phyloP scores from a whole-genome alignment of 208 protist species.

The Acanthamoeba lenticulata region DNA sequence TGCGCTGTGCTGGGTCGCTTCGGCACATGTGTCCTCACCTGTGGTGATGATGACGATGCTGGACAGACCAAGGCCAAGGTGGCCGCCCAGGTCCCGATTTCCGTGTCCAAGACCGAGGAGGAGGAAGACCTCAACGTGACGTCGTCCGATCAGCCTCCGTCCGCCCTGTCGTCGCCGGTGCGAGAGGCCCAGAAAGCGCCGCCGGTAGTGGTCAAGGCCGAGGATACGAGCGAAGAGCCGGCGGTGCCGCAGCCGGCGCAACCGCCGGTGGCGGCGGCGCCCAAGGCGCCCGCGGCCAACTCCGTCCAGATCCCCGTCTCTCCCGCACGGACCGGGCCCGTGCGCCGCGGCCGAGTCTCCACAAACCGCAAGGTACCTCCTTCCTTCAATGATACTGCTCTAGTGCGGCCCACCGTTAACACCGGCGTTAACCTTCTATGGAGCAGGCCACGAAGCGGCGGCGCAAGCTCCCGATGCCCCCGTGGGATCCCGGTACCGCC shows the following conservation, averaged over 20 bases:
- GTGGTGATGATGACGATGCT: not conserved
- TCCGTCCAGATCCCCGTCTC: not conserved
- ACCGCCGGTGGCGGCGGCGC: not conserved
- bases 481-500: conserved; percentile 50
- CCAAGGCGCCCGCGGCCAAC: not conserved
- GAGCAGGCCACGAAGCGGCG: not conserved
- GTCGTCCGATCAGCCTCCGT: not conserved
- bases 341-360: not conserved
- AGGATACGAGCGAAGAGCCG: not conserved
- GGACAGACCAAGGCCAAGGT: not conserved
- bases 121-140: conserved; percentile 19
- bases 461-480: not conserved
- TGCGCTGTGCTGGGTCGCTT: too few species aligned
- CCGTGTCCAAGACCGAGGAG: too few species aligned
- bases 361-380: not conserved
- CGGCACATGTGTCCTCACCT: too few species aligned
- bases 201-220: not conserved
- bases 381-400: too few species aligned
- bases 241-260: not conserved
- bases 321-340: not conserved
- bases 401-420: too few species aligned
- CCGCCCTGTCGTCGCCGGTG: not conserved
- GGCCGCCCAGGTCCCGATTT: too few species aligned
- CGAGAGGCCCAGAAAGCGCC: not conserved
- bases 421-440: not conserved